Evolutionary conservation across 345 rosid genomes (phyloP), one percentile per base, ranked within the genome.

Genomic region (Euphorbia lathyris): DNA sequence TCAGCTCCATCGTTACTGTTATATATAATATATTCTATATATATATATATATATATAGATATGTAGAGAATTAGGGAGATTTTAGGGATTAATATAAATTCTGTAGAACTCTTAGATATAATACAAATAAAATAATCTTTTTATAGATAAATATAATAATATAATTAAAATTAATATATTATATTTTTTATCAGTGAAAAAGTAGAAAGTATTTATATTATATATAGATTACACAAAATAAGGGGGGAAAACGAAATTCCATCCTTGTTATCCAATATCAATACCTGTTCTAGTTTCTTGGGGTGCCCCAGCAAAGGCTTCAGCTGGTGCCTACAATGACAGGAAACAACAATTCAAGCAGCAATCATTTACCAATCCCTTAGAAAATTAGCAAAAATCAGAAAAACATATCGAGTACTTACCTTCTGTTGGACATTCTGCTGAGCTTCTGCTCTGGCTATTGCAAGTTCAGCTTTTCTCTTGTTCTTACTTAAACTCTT

Each of bases 401-500:
- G 38, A 47, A 48, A 19, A 59, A 40, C 67, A 13, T 25, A 25
- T 43, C 34, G 10, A 65, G 47, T 6, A 5, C 25, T 67, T 89
- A 92, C 99, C 88, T 79, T 86, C 79, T 80, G 84, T 29, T 78
- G 84, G 12, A 68, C 82, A 81, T 78, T 83, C 77, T 77, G 86
- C 82, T 76, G 82, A 30, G 88, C 93, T 65, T 76, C 88, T 78
- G 82, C 85, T 83, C 92, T 87, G 66, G 96, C 96, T 80, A 86
- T 96, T 65, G 94, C 97, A 66, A 84, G 91, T 79, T 95, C 99
- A 55, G 97, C 98, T 81, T 89, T 95, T 80, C 99, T 87, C 85
- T 92, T 95, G 80, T 84, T 83, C 89, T 95, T 95, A 85, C 99
- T 95, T 80, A 95, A 79, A 70, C 96, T 90, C 81, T 95, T 92